Evolutionary conservation across 1,284 basidiomycete species (phyloP), one percentile per base, ranked within the genome.

Genomic region (Rhodotorula sp.): DNA sequence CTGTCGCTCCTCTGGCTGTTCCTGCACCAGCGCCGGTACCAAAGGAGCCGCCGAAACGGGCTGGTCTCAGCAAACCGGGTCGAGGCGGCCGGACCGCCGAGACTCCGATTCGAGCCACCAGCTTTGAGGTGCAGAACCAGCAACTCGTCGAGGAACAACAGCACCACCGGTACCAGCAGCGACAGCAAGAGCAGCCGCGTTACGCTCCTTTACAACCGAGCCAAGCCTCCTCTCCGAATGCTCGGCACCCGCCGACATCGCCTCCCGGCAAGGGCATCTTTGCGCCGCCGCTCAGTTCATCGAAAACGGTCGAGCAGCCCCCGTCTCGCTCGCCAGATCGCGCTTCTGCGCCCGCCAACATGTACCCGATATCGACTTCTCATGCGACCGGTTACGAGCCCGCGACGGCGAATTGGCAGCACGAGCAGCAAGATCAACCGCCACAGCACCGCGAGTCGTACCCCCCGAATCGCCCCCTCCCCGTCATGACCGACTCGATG

Each of bases 71-170:
- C 56, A 72, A 72, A 55, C 68, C 72, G 55, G 69, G 26, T 29
- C 64, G n/a, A 49, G 71, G 12, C 60, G 77, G 46, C 60, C 26
- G 72, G 76, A 84, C 88, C 53, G 91, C 90, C 29, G 95, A 96
- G 81, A 91, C 87, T 82, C 88, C 92, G 6, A 87, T 96, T 73
- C 87, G 88, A 73, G 88, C 91, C 15, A 91, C 93, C 30, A 90
- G 91, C 78, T 97, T 95, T 79, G 93, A 94, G 76, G 88, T 91
- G 86, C 94, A 96, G 80, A 91, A 92, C 79, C 88, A 90, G 29
- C 91, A 89, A 70, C 91, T 96, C 85, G 91, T 94, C 79, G 89
- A 93, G 77, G 92, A 95, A 65, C 70, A 70, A 33, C 75, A 72
- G 22, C 57, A 66, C 45, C 37, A 74, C 30, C 49, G 60, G 26